Evolutionary conservation across 495 filamentous ascomycete genomes (phyloP).

Genomic region (Darksidea phi): DNA sequence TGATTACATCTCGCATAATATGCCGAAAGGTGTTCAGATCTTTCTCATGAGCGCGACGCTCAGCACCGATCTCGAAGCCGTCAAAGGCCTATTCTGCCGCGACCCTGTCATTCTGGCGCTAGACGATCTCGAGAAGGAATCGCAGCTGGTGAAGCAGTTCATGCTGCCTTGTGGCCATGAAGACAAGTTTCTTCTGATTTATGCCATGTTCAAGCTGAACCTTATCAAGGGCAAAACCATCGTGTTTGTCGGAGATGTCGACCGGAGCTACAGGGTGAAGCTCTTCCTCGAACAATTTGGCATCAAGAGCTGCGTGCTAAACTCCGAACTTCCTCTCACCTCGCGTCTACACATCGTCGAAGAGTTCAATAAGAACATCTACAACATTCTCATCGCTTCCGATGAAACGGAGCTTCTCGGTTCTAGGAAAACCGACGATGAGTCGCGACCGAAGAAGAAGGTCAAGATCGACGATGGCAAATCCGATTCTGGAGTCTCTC

Average conservation of each 20-base stretch:
- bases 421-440: conserved; percentile 48
- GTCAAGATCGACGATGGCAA: conserved; percentile 59
- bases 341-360: conserved; percentile 91
- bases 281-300: conserved; percentile 96
- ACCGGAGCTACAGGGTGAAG: conserved; percentile 90
- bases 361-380: conserved; percentile 93
- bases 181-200: conserved; percentile 91
- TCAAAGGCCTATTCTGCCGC: conserved; percentile 84
- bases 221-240: conserved; percentile 92
- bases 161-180: conserved; percentile 90
- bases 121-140: conserved; percentile 68
- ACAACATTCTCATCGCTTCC: conserved; percentile 94
- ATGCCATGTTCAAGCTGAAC: conserved; percentile 92
- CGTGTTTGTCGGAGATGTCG: conserved; percentile 90
- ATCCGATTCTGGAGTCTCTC: conserved; percentile 87
- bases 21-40: conserved; percentile 85
- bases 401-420: conserved; percentile 89
- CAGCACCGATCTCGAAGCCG: conserved; percentile 75
- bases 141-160: conserved; percentile 77
- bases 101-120: conserved; percentile 76
- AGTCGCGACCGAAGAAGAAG: conserved; percentile 54
- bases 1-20: conserved; percentile 65
- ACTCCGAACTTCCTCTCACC: conserved; percentile 91
- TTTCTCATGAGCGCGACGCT: conserved; percentile 93
- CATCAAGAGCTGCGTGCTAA: conserved; percentile 88